Conservation (phyloP, 2,329 filamentous ascomycete genomes). For the Colletotrichum higginsianum region DNA sequence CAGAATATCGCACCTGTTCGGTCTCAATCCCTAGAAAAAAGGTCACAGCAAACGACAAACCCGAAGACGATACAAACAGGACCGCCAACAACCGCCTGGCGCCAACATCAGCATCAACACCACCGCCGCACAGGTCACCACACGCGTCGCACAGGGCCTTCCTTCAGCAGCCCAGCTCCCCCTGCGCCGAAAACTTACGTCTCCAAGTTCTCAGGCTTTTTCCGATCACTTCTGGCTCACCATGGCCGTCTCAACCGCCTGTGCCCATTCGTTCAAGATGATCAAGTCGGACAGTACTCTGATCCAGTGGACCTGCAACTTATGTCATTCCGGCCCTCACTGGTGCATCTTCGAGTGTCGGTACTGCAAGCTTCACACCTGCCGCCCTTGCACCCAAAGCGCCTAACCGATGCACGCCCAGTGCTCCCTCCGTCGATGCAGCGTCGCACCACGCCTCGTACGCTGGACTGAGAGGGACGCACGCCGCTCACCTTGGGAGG, state of each 20-base stretch:
- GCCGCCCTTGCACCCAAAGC: slow-evolving; percentile 69
- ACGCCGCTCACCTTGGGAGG: slow-evolving; percentile 19
- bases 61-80: neutral
- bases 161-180: neutral
- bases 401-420: slow-evolving; percentile 48
- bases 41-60: neutral
- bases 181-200: neutral
- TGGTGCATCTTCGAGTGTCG: slow-evolving; percentile 80
- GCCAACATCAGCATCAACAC: slow-evolving; percentile 5
- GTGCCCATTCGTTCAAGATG: slow-evolving; percentile 74
- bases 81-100: neutral
- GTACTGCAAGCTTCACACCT: slow-evolving; percentile 78
- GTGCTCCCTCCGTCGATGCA: slow-evolving; percentile 24
- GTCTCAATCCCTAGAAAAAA: neutral
- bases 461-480: neutral
- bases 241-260: slow-evolving; percentile 71
- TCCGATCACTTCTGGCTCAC: slow-evolving; percentile 41
- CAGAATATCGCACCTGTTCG: neutral
- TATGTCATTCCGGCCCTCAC: slow-evolving; percentile 75
- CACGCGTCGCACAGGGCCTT: slow-evolving; percentile 22
- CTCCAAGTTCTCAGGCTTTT: neutral
- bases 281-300: slow-evolving; percentile 78
- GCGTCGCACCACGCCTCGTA: slow-evolving; percentile 21
- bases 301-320: slow-evolving; percentile 76
- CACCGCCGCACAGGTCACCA: neutral